Evolutionary conservation across 805 yeast species (phyloP).

Genomic region (Myxozyma udenii): DNA sequence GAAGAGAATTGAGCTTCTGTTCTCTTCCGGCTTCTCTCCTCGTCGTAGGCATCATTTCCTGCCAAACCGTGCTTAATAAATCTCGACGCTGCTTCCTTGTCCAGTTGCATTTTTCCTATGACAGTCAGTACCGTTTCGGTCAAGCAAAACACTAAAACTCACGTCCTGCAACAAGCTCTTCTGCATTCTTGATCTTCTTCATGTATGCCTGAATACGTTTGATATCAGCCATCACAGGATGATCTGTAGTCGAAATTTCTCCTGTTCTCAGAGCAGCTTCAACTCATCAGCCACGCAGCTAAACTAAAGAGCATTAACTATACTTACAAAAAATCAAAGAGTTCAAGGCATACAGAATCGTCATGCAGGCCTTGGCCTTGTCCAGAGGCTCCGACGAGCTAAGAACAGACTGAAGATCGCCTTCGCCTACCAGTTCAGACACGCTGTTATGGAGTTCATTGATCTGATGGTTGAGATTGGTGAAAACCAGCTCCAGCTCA

Average conservation of each 20-base stretch:
- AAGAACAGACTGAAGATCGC: not conserved
- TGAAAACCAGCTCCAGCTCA: not conserved
- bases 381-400: slow-evolving; percentile 11
- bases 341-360: slow-evolving; percentile 21
- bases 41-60: slow-evolving; percentile 20
- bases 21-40: not conserved
- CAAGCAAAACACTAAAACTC: slow-evolving; percentile 1
- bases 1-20: not conserved
- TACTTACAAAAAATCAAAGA: slow-evolving; percentile 20
- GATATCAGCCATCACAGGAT: slow-evolving; percentile 24
- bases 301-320: not conserved
- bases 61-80: slow-evolving; percentile 25
- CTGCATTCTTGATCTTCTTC: slow-evolving; percentile 25
- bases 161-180: slow-evolving; percentile 24
- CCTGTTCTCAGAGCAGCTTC: slow-evolving; percentile 23
- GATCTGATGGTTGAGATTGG: slow-evolving; percentile 4
- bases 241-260: slow-evolving; percentile 5
- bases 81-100: slow-evolving; percentile 22
- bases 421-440: not conserved
- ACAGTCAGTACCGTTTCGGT: not conserved
- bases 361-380: slow-evolving; percentile 18
- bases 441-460: slow-evolving; percentile 8
- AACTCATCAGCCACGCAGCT: not conserved
- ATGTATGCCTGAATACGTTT: slow-evolving; percentile 20
- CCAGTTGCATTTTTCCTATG: slow-evolving; percentile 19